Percentiles rank a stretch among this genome's conserved stretches.
Conservation (phyloP, 2,329 filamentous ascomycete genomes). For the Colletotrichum spaethianum region DNA sequence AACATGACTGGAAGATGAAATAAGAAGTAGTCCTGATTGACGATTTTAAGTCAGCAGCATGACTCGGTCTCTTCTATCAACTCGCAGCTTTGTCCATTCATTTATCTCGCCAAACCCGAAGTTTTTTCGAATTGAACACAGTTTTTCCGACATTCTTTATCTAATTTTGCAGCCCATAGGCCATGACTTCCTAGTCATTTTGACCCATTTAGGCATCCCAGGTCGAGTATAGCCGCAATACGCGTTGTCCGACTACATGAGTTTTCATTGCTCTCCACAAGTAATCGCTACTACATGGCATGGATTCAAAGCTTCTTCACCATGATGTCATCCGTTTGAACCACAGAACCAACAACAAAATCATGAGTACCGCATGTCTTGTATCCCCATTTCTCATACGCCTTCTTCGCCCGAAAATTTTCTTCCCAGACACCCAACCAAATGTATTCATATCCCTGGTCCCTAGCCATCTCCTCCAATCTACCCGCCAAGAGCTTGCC, state of each 20-base stretch:
- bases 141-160: neutral
- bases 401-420: conserved; percentile 54
- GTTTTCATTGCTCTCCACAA: neutral
- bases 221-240: neutral
- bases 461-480: conserved; percentile 52
- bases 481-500: conserved; percentile 51
- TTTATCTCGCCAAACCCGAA: neutral
- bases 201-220: neutral
- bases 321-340: conserved; percentile 61
- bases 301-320: conserved; percentile 47
- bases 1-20: conserved; percentile 9
- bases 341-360: conserved; percentile 56
- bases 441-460: conserved; percentile 54
- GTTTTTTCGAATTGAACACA: neutral
- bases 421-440: conserved; percentile 66
- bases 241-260: too few species aligned
- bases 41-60: neutral
- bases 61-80: neutral
- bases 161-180: too few species aligned
- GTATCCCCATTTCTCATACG: conserved; percentile 60
- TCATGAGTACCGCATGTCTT: conserved; percentile 55
- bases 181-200: neutral
- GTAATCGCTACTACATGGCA: rapidly evolving
- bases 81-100: too few species aligned
- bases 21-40: neutral